Evolutionary conservation across 441 rosid genomes (phyloP), one percentile per base, ranked within the genome.

Genomic region (Hura crepitans): DNA sequence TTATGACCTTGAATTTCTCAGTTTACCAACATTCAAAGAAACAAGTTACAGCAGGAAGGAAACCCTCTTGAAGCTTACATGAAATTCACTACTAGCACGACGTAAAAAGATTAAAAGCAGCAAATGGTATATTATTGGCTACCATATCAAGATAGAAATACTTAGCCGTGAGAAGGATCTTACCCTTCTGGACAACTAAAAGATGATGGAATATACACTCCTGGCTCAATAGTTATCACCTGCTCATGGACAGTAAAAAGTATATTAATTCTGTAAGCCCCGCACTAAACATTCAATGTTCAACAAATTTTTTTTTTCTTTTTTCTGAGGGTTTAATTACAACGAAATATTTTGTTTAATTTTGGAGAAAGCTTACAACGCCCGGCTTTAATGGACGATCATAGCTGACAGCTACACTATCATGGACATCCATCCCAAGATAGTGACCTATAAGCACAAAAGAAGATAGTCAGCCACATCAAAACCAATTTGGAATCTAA

Each of bases 361-460:
- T 10, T 25, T 43, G 66, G 33, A 74, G 69, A 37, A 33, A 75
- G 83, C 99, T 87, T 88, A 92, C 97, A 80, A 86, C 93, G 65
- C 99, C 97, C 1, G 98, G 98, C 83, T 84, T 78, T 87, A 92
- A 72, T 70, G 88, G 84, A 70, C 89, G 85, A 69, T 89, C 89
- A 57, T 85, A 90, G 79, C 91, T 83, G 72, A 89, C 78, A 68
- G 70, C 59, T 68, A 91, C 87, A 79, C 95, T 85, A 84, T 95
- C 99, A 66, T 95, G 99, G 76, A 95, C 98, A 74, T 95, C 99
- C 98, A 95, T 90, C 74, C 99, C 99, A 18, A 95, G 87, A 81
- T 89, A 95, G 80, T 95, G 99, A 80, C 99, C 99, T 95, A 75
- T 61, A 78, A 79, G 54, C 58, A 71, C 39, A 62, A 43, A 43